These are phyloP conservation scores for Cercospora zeina DNA, from an alignment of 2,329 filamentous ascomycete species.

Conservation along the genomic window DNA sequence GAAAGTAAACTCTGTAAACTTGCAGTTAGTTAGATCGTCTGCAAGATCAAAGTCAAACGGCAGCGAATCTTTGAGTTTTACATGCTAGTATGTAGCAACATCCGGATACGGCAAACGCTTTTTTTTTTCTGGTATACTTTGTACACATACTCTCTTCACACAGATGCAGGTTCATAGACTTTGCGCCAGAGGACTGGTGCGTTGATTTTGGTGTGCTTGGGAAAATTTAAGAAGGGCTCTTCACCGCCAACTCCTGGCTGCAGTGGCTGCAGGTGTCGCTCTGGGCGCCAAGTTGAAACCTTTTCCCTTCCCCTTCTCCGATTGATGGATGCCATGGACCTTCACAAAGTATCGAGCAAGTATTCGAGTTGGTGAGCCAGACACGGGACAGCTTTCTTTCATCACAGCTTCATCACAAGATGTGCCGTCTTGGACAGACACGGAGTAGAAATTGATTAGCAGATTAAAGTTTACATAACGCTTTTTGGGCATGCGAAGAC, in stretches of 20 bases:
- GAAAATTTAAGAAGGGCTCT: background rate
- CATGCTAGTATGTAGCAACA: conserved; percentile 7
- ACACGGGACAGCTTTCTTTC: too few species aligned
- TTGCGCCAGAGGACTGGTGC: background rate
- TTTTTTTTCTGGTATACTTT: too few species aligned
- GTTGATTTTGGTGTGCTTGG: background rate
- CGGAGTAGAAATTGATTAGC: conserved; percentile 1
- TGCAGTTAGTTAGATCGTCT: conserved; percentile 4
- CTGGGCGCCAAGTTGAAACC: background rate
- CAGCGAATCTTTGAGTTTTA: too few species aligned
- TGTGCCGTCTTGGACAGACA: background rate
- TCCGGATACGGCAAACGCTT: background rate
- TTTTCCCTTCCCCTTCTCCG: too few species aligned
- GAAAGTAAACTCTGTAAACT: background rate
- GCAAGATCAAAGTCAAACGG: conserved; percentile 1
- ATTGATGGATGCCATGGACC: too few species aligned
- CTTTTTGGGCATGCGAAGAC: background rate
- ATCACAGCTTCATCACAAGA: background rate
- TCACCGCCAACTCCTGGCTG: too few species aligned
- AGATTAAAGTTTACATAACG: background rate
- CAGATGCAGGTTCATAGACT: background rate
- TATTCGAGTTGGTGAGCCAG: background rate
- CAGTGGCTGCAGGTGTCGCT: background rate
- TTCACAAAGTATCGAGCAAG: background rate
- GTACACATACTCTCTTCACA: background rate